These are phyloP conservation scores for Drechslerella dactyloides DNA, from an alignment of 2,329 filamentous ascomycete species.

Conservation along the genomic window DNA sequence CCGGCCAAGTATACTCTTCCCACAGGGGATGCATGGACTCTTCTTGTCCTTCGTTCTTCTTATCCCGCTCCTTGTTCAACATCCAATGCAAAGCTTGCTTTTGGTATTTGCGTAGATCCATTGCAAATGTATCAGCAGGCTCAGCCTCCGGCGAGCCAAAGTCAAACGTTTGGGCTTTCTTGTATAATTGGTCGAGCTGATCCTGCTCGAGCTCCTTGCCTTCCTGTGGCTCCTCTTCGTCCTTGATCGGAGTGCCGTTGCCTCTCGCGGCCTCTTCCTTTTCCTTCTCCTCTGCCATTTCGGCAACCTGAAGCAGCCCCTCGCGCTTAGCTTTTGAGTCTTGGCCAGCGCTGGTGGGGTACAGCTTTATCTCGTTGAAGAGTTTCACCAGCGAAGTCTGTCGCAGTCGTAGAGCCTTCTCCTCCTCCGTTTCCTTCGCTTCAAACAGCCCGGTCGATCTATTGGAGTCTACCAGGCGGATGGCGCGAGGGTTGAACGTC, in stretches of 20 bases:
- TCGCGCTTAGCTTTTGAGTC: conserved; percentile 81
- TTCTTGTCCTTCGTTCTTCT: conserved; percentile 70
- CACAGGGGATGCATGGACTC: conserved; percentile 93
- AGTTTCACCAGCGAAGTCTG: conserved; percentile 88
- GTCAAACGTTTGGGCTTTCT: conserved; percentile 95
- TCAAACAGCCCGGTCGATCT: conserved; percentile 77
- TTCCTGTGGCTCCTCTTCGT: conserved; percentile 74
- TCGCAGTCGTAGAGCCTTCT: conserved; percentile 79
- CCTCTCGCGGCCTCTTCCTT: conserved; percentile 59
- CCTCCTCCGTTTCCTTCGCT: conserved; percentile 81
- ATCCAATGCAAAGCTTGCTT: conserved; percentile 97
- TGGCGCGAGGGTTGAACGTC: conserved; percentile 72
- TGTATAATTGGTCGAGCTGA: conserved; percentile 90
- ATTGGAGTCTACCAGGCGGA: conserved; percentile 72
- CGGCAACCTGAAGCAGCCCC: conserved; percentile 74
- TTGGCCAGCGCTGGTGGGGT: conserved; percentile 72
- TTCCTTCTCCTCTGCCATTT: conserved; percentile 79
- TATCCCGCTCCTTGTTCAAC: conserved; percentile 81
- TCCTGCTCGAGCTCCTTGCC: conserved; percentile 92
- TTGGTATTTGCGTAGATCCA: conserved; percentile 89
- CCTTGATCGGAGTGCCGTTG: conserved; percentile 56
- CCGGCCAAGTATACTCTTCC: conserved; percentile 93
- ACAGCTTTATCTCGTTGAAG: conserved; percentile 84
- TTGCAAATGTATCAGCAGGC: conserved; percentile 78
- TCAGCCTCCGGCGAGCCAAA: conserved; percentile 88